Conservation (phyloP, 352 stramenopile species). For the Globisporangium nunn region DNA sequence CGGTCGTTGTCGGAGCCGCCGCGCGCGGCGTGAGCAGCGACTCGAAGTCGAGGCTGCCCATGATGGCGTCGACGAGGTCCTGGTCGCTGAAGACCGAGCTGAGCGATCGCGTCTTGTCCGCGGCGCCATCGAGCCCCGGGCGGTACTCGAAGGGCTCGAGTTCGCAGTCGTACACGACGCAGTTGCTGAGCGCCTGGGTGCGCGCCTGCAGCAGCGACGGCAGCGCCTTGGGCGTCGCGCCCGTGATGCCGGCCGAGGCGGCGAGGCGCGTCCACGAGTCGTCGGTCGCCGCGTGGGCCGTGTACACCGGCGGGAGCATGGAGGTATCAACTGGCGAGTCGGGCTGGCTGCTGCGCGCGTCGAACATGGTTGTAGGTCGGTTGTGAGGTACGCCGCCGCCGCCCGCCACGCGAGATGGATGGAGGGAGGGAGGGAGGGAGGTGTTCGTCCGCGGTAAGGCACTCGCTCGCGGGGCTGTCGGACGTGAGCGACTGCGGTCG, state of each 20-base stretch:
- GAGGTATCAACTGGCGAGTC: conserved; percentile 66
- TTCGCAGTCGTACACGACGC: conserved; percentile 29
- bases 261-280: conserved; percentile 14
- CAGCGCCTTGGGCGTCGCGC: conserved; percentile 14
- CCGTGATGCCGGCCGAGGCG: conserved; percentile 16
- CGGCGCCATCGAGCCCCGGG: conserved; percentile 13
- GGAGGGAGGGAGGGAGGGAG: too few relatives aligned
- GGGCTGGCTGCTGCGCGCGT: conserved; percentile 21
- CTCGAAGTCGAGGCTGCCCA: conserved; percentile 62
- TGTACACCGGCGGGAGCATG: conserved; percentile 63
- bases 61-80: conserved; percentile 75
- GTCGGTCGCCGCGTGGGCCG: conserved; percentile 15
- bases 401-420: too few relatives aligned
- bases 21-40: conserved; percentile 13
- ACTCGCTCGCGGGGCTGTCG: too few relatives aligned
- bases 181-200: conserved; percentile 13
- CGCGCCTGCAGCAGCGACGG: conserved; percentile 17
- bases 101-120: conserved; percentile 36
- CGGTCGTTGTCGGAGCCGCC: not conserved
- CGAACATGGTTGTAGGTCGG: conserved; percentile 7
- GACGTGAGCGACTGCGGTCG: conserved; percentile 11
- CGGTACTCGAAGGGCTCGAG: conserved; percentile 70
- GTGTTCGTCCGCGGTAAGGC: too few relatives aligned
- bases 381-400: not conserved
- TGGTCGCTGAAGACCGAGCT: conserved; percentile 73